Conservation (phyloP, 176 grass and related monocot species). For the Raddia distichophylla region DNA sequence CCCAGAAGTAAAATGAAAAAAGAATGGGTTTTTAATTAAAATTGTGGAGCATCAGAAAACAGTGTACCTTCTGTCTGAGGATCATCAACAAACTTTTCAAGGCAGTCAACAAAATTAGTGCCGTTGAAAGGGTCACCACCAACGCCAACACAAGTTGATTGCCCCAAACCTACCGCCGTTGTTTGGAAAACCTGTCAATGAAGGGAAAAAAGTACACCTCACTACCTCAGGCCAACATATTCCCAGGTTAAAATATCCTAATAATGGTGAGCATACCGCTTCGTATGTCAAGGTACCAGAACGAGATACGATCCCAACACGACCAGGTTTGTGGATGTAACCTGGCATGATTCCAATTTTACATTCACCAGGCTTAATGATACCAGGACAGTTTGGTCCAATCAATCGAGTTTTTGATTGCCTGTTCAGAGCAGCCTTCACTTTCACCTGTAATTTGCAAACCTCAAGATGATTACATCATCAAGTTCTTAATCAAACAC, state of each 20-base stretch:
- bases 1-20: neutral
- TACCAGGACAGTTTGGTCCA: constrained; percentile 97
- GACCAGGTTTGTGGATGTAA: constrained; percentile 97
- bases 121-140: constrained; percentile 98
- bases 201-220: constrained; percentile 30
- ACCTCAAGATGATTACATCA: constrained; percentile 4
- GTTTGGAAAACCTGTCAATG: constrained; percentile 91
- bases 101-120: constrained; percentile 97
- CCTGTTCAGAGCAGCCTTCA: constrained; percentile 92
- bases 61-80: constrained; percentile 97
- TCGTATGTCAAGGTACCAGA: constrained; percentile 99
- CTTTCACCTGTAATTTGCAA: constrained; percentile 70
- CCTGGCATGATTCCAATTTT: constrained; percentile 99
- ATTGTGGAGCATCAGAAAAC: neutral
- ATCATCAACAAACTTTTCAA: constrained; percentile 90
- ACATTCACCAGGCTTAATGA: constrained; percentile 99
- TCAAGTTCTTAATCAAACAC: constrained; percentile 5
- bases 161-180: constrained; percentile 88
- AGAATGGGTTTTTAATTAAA: neutral
- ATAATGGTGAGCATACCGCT: constrained; percentile 61
- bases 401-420: constrained; percentile 95
- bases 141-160: constrained; percentile 98
- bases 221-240: constrained; percentile 15
- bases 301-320: constrained; percentile 89
- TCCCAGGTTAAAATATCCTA: constrained; percentile 11